Base-by-base conservation (phyloP, 768 basidiomycete species). In the Boletus reticulatus region DNA sequence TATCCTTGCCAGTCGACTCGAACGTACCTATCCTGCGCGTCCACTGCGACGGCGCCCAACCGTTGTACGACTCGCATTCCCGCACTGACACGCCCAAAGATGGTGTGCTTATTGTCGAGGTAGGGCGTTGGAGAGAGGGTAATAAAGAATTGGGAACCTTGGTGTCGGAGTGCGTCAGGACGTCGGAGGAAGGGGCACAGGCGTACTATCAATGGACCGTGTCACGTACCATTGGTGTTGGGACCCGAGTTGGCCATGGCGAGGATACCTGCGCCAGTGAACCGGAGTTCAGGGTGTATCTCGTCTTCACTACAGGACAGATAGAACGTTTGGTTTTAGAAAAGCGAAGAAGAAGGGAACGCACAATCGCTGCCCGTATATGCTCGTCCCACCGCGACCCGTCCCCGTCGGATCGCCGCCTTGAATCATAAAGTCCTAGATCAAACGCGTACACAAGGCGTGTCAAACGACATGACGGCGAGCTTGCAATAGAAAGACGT, bases 171-270 rank as follows among this genome's bases (percentile, higher is more conserved):
- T 14, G 14, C 32, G 31, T 48, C 52, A 50, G 16, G 16, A 36
- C 36, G 16, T 4, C 1, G 36, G 4, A 16, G 38, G 38, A 17
- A 16, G 17, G 37, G 17, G 17, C 5, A 39, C 7, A n/a, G 17
- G 17, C n/a, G 38, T 6, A n/a, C 38, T 16, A 39, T 17, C 17
- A 39, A n/a, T 7, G 16, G 38, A 39, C 6, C n/a, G 38, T 39
- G 8, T 16, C 19, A 53, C 51, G 31, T 56, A 84, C 92, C 88
- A 65, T 93, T 94, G 24, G 88, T 89, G 68, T 93, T 92, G n/a
- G 90, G 90, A 12, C 95, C 95, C 43, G 95, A 92, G 73, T 99
- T 99, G 36, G 97, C 97, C 92, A 94, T 93, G 10, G 92, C 94
- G 24, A 98, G 84, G 55, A 98, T 94, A 20, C 96, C 96, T 42